Percentiles rank a stretch among this genome's conserved stretches.
These are phyloP conservation scores for Yamadazyma taylorii DNA, from an alignment of 1,139 yeast species.

Conservation along the genomic window DNA sequence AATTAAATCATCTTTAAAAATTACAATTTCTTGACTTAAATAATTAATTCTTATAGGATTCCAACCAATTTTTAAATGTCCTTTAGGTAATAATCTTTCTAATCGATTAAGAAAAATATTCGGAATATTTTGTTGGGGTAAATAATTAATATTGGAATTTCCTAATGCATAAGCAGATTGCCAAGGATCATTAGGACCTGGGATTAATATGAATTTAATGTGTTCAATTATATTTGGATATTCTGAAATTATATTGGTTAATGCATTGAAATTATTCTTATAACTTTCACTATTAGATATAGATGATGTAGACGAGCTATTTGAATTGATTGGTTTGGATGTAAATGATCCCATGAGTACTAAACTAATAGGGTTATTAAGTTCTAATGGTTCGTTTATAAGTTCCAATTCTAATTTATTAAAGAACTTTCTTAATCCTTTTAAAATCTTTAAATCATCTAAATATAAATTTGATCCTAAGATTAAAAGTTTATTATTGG, in stretches of 20 bases:
- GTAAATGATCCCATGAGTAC: conserved; percentile 59
- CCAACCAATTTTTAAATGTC: conserved; percentile 54
- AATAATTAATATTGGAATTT: conserved; percentile 51
- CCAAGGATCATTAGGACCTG: conserved; percentile 96
- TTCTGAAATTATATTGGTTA: conserved; percentile 54
- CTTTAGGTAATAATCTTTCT: conserved; percentile 60
- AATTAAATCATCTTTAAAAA: conserved; percentile 72
- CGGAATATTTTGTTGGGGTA: conserved; percentile 78
- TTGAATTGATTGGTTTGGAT: conserved; percentile 57
- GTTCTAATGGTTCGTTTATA: conserved; percentile 23
- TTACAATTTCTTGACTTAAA: conserved; percentile 77
- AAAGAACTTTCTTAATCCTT: conserved; percentile 63
- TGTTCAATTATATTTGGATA: conserved; percentile 31
- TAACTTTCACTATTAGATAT: conserved; percentile 54
- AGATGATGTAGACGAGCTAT: conserved; percentile 40
- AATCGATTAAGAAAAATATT: conserved; percentile 66
- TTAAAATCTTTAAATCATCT: conserved; percentile 57
- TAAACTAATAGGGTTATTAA: conserved; percentile 51
- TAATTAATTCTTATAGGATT: conserved; percentile 82
- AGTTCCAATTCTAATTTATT: conserved; percentile 43
- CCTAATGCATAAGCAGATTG: conserved; percentile 70
- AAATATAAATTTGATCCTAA: conserved; percentile 74
- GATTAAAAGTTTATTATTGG: conserved; percentile 59
- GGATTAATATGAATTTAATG: conserved; percentile 65
- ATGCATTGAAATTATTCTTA: conserved; percentile 69